Conservation (phyloP, 164 flowering plant species). For the Dillenia turbinata region DNA sequence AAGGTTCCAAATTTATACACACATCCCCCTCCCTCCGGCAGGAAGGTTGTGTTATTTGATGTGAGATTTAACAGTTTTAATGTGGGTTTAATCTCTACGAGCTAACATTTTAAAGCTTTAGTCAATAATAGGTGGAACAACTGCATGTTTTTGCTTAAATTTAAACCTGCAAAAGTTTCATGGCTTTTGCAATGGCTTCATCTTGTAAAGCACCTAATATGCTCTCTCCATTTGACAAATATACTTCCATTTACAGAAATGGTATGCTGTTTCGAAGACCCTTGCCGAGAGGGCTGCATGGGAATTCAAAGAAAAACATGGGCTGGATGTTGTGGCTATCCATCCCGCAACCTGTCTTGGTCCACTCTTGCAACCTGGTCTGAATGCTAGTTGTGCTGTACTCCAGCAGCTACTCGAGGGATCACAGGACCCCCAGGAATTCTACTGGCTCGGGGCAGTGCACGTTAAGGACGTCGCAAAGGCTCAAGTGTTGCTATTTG, state of each 20-base stretch:
- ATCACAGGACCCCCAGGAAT: conserved; percentile 65
- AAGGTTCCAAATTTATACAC: too few species aligned
- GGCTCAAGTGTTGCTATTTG: conserved; percentile 58
- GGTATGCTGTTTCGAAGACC: conserved; percentile 88
- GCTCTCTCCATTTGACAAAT: too few species aligned
- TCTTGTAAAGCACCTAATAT: too few species aligned
- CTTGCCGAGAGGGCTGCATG: conserved; percentile 84
- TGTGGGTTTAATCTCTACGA: too few species aligned
- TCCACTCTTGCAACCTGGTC: conserved; percentile 53
- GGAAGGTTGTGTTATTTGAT: too few species aligned
- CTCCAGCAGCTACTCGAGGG: conserved; percentile 59
- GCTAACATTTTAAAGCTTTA: too few species aligned
- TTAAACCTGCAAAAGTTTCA: too few species aligned
- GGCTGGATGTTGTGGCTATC: conserved; percentile 61
- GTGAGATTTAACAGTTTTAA: too few species aligned
- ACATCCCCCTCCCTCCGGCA: too few species aligned
- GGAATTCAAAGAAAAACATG: conserved; percentile 59
- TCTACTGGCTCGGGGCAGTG: conserved; percentile 80
- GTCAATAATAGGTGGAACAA: too few species aligned
- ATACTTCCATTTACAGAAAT: conserved; percentile 36
- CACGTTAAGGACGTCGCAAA: conserved; percentile 76
- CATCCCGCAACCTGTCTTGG: conserved; percentile 82
- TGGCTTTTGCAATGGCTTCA: too few species aligned
- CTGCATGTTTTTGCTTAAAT: too few species aligned
- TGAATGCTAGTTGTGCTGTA: conserved; percentile 84